Evolutionary conservation across 805 yeast species (phyloP).

Genomic region (Komagataella pseudopastoris): DNA sequence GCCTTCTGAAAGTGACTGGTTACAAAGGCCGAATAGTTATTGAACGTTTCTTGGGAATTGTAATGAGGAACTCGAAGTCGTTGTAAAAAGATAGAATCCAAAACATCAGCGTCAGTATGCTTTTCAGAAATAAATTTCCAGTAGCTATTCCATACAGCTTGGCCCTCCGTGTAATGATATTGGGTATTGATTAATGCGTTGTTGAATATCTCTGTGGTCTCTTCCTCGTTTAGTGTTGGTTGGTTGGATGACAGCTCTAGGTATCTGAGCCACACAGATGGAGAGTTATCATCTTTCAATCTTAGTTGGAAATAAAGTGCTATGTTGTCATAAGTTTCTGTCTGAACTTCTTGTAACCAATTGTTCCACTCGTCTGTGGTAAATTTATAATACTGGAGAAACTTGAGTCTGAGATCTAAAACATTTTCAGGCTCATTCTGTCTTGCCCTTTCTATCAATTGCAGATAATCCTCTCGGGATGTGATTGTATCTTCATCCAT

Average conservation of each 20-base stretch:
- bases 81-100: conserved; percentile 12
- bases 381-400: background rate
- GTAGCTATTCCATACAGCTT: background rate
- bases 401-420: background rate
- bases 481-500: background rate
- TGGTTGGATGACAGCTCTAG: background rate
- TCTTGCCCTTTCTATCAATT: background rate
- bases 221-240: background rate
- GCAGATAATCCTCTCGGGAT: background rate
- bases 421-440: background rate
- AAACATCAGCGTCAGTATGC: conserved; percentile 1
- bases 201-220: background rate
- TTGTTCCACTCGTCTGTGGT: background rate
- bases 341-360: background rate
- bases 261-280: background rate
- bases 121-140: background rate
- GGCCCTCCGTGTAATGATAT: background rate
- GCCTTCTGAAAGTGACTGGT: conserved; percentile 13
- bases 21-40: conserved; percentile 25
- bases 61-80: conserved; percentile 27
- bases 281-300: background rate
- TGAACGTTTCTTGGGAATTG: conserved; percentile 24
- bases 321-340: background rate
- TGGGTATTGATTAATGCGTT: background rate
- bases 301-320: background rate